Percentiles rank a stretch among this genome's conserved stretches.
phyloP scores from a whole-genome alignment of 176 grass and related monocot genomes.

The Pontederia paniculata region DNA sequence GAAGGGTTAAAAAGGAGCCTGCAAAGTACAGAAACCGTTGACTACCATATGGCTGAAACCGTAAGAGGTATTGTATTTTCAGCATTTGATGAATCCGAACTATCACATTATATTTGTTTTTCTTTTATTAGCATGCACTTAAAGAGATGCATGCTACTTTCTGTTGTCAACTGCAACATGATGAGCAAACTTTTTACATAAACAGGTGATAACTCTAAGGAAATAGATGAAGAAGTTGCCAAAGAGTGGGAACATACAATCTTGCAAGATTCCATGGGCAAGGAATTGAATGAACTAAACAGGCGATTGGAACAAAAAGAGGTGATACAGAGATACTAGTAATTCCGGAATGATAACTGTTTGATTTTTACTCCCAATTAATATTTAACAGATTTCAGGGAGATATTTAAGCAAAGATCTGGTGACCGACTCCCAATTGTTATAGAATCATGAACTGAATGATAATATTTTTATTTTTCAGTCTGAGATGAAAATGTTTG shows the following conservation, averaged over 20 bases:
- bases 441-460: not conserved
- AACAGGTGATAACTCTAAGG: conserved; percentile 54
- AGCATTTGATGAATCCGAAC: conserved; percentile 4
- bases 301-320: conserved; percentile 91
- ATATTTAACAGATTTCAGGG: too few species aligned
- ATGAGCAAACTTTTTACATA: not conserved
- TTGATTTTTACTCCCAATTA: not conserved
- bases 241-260: conserved; percentile 99
- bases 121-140: conserved; percentile 15
- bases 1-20: conserved; percentile 97
- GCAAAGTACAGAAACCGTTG: conserved; percentile 69
- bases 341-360: not conserved
- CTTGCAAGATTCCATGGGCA: conserved; percentile 89
- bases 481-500: conserved; percentile 99
- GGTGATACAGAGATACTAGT: conserved; percentile 26
- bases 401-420: too few species aligned
- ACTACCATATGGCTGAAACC: conserved; percentile 69
- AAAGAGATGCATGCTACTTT: not conserved
- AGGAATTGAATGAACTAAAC: conserved; percentile 95
- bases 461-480: conserved; percentile 22
- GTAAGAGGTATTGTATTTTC: conserved; percentile 45
- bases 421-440: too few species aligned
- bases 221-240: conserved; percentile 89
- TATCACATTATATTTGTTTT: conserved; percentile 4
- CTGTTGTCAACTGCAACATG: conserved; percentile 15